phyloP scores from a whole-genome alignment of 1,284 basidiomycete species.

The Coriolopsis trogii region DNA sequence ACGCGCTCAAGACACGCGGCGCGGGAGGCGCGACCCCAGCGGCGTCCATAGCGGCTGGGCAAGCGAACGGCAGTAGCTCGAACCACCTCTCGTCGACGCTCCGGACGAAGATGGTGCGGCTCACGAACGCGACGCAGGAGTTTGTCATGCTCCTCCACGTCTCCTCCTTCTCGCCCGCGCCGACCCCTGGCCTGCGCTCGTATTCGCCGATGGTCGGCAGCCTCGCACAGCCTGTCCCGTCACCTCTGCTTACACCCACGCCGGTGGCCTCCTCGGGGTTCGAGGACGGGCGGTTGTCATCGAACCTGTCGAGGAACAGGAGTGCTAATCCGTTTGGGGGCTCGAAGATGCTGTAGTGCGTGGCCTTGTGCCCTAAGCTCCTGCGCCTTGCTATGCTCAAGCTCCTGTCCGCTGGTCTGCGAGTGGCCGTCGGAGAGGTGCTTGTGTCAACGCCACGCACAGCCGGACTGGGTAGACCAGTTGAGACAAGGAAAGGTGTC shows the following conservation, averaged over 20 bases:
- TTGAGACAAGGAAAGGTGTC: too few species aligned
- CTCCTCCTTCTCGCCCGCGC: slow-evolving; percentile 71
- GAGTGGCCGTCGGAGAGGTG: background rate
- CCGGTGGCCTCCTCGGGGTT: slow-evolving; percentile 9
- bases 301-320: slow-evolving; percentile 63
- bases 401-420: background rate
- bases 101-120: slow-evolving; percentile 66
- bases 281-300: slow-evolving; percentile 48
- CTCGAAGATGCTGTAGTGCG: slow-evolving; percentile 38
- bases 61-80: slow-evolving; percentile 22
- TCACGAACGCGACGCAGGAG: slow-evolving; percentile 79
- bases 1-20: slow-evolving; percentile 62
- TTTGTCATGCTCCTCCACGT: slow-evolving; percentile 78
- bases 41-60: slow-evolving; percentile 6
- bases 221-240: slow-evolving; percentile 20
- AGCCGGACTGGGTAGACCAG: too few species aligned
- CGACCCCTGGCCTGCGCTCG: slow-evolving; percentile 47
- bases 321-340: slow-evolving; percentile 52
- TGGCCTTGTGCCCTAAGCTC: background rate
- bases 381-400: background rate
- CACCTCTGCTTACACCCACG: slow-evolving; percentile 23
- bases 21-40: slow-evolving; percentile 25
- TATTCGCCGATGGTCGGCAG: slow-evolving; percentile 57
- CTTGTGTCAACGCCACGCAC: too few species aligned
- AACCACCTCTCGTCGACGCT: slow-evolving; percentile 59